Evolutionary conservation across 257 asterid species (phyloP).

Genomic region (Scutellaria galericulata): DNA sequence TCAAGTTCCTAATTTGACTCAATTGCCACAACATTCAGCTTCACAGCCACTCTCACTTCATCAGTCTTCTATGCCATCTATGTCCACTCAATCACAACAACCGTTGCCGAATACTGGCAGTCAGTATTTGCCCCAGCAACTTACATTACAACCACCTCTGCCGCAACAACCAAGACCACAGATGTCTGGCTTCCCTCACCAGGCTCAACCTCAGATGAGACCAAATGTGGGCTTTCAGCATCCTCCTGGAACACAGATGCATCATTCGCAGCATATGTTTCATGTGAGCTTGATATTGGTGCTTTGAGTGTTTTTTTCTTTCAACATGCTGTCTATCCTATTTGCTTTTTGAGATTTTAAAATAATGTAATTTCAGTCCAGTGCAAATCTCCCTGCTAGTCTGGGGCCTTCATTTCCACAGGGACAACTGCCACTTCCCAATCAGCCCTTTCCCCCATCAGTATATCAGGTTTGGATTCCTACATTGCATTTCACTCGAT

Average conservation of each 20-base stretch:
- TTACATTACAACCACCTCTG: slow-evolving; percentile 67
- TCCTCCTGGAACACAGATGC: slow-evolving; percentile 72
- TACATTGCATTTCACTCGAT: slow-evolving; percentile 26
- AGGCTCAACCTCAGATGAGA: slow-evolving; percentile 73
- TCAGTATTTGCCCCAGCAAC: slow-evolving; percentile 62
- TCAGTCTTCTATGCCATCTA: slow-evolving; percentile 59
- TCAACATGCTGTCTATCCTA: not conserved
- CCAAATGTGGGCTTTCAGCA: slow-evolving; percentile 72
- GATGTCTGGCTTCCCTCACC: slow-evolving; percentile 68
- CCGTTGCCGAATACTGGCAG: slow-evolving; percentile 61
- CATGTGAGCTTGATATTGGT: slow-evolving; percentile 62
- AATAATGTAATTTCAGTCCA: slow-evolving; percentile 58
- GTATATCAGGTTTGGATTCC: slow-evolving; percentile 70
- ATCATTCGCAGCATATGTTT: slow-evolving; percentile 76
- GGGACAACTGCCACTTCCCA: slow-evolving; percentile 72
- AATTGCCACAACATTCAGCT: slow-evolving; percentile 66
- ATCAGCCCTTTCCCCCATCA: slow-evolving; percentile 65
- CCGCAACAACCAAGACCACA: slow-evolving; percentile 70
- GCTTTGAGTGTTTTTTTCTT: not conserved
- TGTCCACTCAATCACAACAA: slow-evolving; percentile 68
- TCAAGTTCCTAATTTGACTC: slow-evolving; percentile 50
- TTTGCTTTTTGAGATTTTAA: slow-evolving; percentile 31
- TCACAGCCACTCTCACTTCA: slow-evolving; percentile 63
- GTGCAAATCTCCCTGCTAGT: slow-evolving; percentile 61
- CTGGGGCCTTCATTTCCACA: slow-evolving; percentile 76